Percentiles rank a stretch among this genome's conserved stretches.
phyloP scores from a whole-genome alignment of 768 basidiomycete species.

The Boletus eberwhitei region DNA sequence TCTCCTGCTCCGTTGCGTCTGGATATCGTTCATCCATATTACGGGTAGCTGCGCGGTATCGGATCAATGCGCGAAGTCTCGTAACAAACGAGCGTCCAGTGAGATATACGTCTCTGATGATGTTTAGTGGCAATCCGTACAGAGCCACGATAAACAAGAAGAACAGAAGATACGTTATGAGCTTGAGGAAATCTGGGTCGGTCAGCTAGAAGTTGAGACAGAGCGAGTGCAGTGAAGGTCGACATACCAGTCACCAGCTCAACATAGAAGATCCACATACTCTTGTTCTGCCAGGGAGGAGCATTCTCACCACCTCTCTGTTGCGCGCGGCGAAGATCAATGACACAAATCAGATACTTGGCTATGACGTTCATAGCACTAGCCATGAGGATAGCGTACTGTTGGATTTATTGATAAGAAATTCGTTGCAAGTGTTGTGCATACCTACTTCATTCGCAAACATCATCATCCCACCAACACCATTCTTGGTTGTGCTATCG shows the following conservation, averaged over 20 bases:
- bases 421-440: background rate
- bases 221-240: background rate
- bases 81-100: constrained; percentile 91
- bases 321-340: constrained; percentile 79
- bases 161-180: constrained; percentile 89
- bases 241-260: constrained; percentile 82
- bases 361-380: constrained; percentile 72
- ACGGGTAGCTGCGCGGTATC: constrained; percentile 90
- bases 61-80: constrained; percentile 81
- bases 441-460: constrained; percentile 86
- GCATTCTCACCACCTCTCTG: constrained; percentile 78
- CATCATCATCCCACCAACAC: constrained; percentile 88
- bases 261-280: constrained; percentile 95
- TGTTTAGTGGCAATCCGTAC: constrained; percentile 94
- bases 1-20: constrained; percentile 83
- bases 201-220: constrained; percentile 6
- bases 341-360: constrained; percentile 78
- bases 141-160: constrained; percentile 92
- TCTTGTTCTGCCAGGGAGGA: constrained; percentile 96
- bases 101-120: constrained; percentile 94
- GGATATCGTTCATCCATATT: constrained; percentile 98
- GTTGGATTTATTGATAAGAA: constrained; percentile 15
- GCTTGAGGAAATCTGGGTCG: constrained; percentile 81
- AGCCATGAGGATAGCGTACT: constrained; percentile 90
- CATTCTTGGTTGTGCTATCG: constrained; percentile 73